Evolutionary conservation across 2,329 filamentous ascomycete species (phyloP).

Genomic region (Cercospora berteroae): DNA sequence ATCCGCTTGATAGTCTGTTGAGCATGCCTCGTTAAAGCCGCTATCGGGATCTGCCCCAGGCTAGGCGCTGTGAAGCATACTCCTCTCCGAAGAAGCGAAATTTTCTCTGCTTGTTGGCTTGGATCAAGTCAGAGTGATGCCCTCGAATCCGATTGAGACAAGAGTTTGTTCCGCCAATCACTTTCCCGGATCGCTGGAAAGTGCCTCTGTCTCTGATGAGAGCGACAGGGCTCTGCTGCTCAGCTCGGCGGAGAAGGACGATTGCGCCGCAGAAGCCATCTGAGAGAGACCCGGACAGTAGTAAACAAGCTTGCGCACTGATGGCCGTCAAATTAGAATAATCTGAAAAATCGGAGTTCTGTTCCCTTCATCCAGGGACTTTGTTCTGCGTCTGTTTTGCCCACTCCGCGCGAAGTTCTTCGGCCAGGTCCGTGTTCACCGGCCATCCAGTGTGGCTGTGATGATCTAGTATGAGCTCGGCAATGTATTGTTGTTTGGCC

Average conservation of each 20-base stretch:
- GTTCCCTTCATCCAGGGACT: not conserved
- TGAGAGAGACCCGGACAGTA: not conserved
- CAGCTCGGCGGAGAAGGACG: not conserved
- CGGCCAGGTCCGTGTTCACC: conserved; percentile 32
- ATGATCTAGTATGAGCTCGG: conserved; percentile 41
- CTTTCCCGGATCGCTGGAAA: not conserved
- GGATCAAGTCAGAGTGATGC: not conserved
- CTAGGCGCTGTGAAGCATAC: not conserved
- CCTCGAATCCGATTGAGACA: not conserved
- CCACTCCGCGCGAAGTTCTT: conserved; percentile 30
- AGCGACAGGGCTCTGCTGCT: not conserved
- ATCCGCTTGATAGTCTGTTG: not conserved
- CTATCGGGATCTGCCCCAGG: not conserved
- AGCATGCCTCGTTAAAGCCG: not conserved
- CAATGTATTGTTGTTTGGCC: conserved; percentile 39
- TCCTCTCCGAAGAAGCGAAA: not conserved
- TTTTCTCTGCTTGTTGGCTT: not conserved
- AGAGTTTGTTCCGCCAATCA: not conserved
- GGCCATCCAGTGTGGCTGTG: conserved; percentile 46
- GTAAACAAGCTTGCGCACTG: not conserved
- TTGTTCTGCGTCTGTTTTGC: conserved; percentile 19
- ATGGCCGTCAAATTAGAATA: not conserved
- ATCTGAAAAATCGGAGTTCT: not conserved
- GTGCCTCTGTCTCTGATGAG: not conserved
- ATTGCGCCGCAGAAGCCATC: not conserved